Percentiles rank a stretch among this genome's conserved stretches.
phyloP scores from a whole-genome alignment of 1,284 basidiomycete genomes.

The Ceratobasidium papillatum region DNA sequence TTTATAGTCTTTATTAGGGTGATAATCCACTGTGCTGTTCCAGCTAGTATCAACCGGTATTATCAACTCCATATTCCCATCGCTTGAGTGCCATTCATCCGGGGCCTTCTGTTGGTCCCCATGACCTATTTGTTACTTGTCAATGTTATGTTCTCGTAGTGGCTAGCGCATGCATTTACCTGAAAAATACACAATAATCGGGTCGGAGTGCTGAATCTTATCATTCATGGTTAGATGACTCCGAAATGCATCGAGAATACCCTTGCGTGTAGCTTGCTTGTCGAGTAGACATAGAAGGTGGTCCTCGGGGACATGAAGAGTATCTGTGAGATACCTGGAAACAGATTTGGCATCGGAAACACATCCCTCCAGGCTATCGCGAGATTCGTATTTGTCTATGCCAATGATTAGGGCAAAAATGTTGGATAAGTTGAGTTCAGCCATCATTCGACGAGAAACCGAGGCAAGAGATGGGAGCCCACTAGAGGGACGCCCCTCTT shows the following conservation, averaged over 20 bases:
- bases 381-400: not conserved
- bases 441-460: not conserved
- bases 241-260: constrained; percentile 14
- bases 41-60: constrained; percentile 4
- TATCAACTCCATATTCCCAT: not conserved
- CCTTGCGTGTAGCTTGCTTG: constrained; percentile 25
- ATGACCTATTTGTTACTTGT: not conserved
- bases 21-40: not conserved
- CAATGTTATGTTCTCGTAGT: no score
- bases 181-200: constrained; percentile 28
- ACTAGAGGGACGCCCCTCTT: not conserved
- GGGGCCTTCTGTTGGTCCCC: constrained; percentile 6
- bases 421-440: not conserved
- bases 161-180: not conserved
- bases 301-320: constrained; percentile 1
- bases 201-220: constrained; percentile 2
- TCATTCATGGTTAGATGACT: constrained; percentile 6
- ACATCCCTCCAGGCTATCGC: not conserved
- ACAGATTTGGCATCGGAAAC: not conserved
- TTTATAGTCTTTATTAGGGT: not conserved
- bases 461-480: no score
- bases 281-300: not conserved
- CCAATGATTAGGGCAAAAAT: constrained; percentile 22
- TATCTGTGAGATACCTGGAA: not conserved
- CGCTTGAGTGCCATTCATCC: constrained; percentile 3